phyloP scores from a whole-genome alignment of 495 filamentous ascomycete species.

The Aspergillus mulundensis region DNA sequence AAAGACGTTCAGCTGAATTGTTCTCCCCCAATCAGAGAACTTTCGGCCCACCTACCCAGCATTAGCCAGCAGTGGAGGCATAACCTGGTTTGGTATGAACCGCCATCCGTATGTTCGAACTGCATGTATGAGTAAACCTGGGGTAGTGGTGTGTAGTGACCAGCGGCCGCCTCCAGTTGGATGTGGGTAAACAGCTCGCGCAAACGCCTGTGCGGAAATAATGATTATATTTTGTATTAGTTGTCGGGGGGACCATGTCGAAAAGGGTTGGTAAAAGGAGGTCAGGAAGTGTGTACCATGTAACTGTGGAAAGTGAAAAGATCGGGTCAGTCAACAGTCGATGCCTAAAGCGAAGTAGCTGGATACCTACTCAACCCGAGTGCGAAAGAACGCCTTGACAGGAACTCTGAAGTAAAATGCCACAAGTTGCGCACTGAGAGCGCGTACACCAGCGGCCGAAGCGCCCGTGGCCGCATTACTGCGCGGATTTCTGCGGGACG shows the following conservation, averaged over 20 bases:
- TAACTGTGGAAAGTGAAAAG: conserved; percentile 37
- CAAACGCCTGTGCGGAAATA: conserved; percentile 49
- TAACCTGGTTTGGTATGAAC: conserved; percentile 81
- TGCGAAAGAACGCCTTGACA: conserved; percentile 84
- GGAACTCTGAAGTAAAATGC: conserved; percentile 89
- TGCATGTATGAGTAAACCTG: conserved; percentile 73
- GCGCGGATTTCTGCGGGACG: conserved; percentile 37
- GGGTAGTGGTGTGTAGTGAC: conserved; percentile 71
- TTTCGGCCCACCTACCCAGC: conserved; percentile 44
- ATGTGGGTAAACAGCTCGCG: conserved; percentile 62
- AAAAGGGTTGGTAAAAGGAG: neutral
- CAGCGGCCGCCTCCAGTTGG: conserved; percentile 52
- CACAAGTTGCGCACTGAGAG: conserved; percentile 70
- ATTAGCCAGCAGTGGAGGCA: conserved; percentile 84
- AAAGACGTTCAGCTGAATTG: conserved; percentile 4
- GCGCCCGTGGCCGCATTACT: conserved; percentile 71
- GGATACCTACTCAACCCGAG: conserved; percentile 72
- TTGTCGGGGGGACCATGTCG: conserved; percentile 13
- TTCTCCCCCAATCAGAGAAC: neutral
- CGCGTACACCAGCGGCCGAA: conserved; percentile 75
- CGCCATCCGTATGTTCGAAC: conserved; percentile 77
- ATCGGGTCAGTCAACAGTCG: conserved; percentile 18
- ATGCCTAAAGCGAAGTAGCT: conserved; percentile 1
- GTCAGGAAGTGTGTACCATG: conserved; percentile 44
- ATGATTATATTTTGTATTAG: conserved; percentile 18